A percentile compares a stretch with the other conserved stretches of the same genome.
phyloP scores from a whole-genome alignment of 768 basidiomycete species.

The Suillus bovinus region DNA sequence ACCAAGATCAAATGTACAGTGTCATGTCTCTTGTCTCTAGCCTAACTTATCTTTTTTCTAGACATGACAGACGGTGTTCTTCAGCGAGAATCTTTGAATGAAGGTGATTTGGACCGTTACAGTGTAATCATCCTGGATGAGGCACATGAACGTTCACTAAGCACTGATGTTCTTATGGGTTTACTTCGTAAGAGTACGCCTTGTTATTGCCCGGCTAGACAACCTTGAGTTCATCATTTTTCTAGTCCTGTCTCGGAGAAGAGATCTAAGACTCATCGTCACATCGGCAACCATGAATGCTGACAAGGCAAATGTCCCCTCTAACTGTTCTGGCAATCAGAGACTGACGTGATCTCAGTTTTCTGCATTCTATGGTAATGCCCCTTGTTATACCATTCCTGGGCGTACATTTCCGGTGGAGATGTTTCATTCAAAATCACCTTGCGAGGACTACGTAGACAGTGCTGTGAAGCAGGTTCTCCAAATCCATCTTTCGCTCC shows the following conservation, averaged over 20 bases:
- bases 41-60: constrained; percentile 30
- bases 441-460: constrained; percentile 99
- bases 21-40: neutral
- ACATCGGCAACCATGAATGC: constrained; percentile 99
- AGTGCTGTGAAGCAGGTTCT: constrained; percentile 97
- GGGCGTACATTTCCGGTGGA: constrained; percentile 98
- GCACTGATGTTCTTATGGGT: constrained; percentile 98
- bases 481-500: constrained; percentile 92
- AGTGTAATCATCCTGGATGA: constrained; percentile 98
- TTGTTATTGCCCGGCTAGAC: neutral
- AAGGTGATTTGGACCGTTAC: constrained; percentile 97
- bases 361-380: constrained; percentile 92
- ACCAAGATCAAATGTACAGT: constrained; percentile 95
- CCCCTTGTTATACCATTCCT: constrained; percentile 92
- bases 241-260: constrained; percentile 79
- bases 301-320: constrained; percentile 68
- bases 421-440: constrained; percentile 93
- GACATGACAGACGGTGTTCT: constrained; percentile 99
- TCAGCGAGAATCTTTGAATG: constrained; percentile 96
- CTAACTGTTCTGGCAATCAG: constrained; percentile 1
- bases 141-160: constrained; percentile 96
- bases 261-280: constrained; percentile 95
- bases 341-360: constrained; percentile 56
- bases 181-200: constrained; percentile 84
- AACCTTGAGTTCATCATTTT: constrained; percentile 9